A percentile compares a stretch with the other conserved stretches of the same genome.
These are phyloP conservation scores for Komagataella kurtzmanii DNA, from an alignment of 805 yeast genomes.

Conservation along the genomic window DNA sequence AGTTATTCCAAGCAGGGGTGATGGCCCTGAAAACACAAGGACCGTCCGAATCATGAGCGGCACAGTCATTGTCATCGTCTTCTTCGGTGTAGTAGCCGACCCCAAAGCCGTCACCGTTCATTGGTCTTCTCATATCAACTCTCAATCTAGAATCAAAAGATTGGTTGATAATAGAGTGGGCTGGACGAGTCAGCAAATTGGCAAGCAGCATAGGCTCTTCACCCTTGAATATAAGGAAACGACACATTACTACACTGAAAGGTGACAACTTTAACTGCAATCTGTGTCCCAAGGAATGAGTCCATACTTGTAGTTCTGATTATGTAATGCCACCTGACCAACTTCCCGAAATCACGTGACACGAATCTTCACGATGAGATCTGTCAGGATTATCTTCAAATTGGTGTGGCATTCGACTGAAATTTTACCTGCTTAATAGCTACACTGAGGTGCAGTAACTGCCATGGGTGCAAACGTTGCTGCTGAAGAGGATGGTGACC, in stretches of 20 bases:
- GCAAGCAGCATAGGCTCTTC: constrained; percentile 79
- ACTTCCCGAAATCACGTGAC: background rate
- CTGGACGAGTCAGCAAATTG: constrained; percentile 84
- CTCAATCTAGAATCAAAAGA: constrained; percentile 85
- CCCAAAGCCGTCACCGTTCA: constrained; percentile 97
- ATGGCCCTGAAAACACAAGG: constrained; percentile 94
- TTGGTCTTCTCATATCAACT: constrained; percentile 80
- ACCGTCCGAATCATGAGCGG: constrained; percentile 34
- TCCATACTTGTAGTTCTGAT: background rate
- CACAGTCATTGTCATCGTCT: constrained; percentile 20
- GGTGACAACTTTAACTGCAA: background rate
- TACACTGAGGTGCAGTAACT: background rate
- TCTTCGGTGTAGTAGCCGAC: constrained; percentile 81
- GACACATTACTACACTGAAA: constrained; percentile 47
- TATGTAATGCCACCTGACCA: background rate
- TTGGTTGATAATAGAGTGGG: constrained; percentile 94
- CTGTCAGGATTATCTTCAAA: background rate
- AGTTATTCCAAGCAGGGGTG: constrained; percentile 97
- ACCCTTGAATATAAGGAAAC: constrained; percentile 87
- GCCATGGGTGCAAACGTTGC: background rate
- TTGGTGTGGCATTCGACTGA: background rate
- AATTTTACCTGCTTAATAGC: too few relatives aligned
- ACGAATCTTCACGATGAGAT: background rate
- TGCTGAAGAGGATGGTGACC: background rate
- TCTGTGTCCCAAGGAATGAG: background rate